These are phyloP conservation scores for Escovopsis sp. DNA, from an alignment of 2,329 filamentous ascomycete genomes.

Conservation along the genomic window DNA sequence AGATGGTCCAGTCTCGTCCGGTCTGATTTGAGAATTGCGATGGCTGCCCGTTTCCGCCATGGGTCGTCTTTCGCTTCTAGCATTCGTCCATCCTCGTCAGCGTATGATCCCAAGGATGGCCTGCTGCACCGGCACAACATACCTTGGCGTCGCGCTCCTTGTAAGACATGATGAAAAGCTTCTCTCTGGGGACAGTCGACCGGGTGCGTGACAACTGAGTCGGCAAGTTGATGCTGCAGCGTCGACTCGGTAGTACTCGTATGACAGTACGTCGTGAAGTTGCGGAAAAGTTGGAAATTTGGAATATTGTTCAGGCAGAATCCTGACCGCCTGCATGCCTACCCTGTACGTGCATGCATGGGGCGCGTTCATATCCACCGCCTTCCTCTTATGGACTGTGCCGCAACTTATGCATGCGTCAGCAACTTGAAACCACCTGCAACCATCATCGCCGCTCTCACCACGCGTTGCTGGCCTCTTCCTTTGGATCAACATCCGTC, in stretches of 20 bases:
- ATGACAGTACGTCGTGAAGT: neutral
- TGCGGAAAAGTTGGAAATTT: constrained; percentile 6
- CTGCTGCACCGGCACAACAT: neutral
- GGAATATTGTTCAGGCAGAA: constrained; percentile 16
- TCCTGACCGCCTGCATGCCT: neutral
- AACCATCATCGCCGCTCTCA: too few relatives aligned
- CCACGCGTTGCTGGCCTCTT: too few relatives aligned
- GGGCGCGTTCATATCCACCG: neutral
- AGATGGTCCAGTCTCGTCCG: constrained; percentile 57
- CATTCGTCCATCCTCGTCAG: neutral
- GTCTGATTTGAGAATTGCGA: constrained; percentile 49
- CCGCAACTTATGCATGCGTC: too few relatives aligned
- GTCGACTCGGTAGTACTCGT: neutral
- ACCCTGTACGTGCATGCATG: too few relatives aligned
- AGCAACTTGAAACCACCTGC: too few relatives aligned
- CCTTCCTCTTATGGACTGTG: neutral
- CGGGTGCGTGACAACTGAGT: neutral
- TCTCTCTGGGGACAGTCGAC: neutral
- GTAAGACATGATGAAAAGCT: constrained; percentile 15
- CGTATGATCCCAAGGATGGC: neutral
- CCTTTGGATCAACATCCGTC: too few relatives aligned
- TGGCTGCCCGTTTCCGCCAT: constrained; percentile 16
- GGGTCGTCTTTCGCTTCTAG: constrained; percentile 37
- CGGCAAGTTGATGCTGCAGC: neutral
- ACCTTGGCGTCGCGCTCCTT: constrained; percentile 20